phyloP scores from a whole-genome alignment of 1,139 yeast species.

The Arxiozyma slooffiae region DNA sequence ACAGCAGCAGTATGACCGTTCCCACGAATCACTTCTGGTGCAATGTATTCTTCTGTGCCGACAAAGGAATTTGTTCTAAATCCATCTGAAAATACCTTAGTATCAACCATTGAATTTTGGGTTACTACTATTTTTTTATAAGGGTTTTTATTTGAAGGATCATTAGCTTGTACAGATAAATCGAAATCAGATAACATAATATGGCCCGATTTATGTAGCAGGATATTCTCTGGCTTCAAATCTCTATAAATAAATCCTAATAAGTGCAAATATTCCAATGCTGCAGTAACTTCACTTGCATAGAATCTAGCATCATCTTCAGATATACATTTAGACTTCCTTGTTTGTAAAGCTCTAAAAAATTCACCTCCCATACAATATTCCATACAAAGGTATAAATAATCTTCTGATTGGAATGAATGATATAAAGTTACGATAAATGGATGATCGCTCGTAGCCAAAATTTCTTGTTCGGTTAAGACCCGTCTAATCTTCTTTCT shows the following conservation, averaged over 20 bases:
- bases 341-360: slow-evolving; percentile 88
- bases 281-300: slow-evolving; percentile 96
- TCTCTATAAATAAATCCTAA: slow-evolving; percentile 97
- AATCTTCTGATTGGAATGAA: slow-evolving; percentile 90
- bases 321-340: slow-evolving; percentile 73
- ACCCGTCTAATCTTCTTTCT: slow-evolving; percentile 91
- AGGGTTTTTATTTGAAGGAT: slow-evolving; percentile 45
- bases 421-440: slow-evolving; percentile 93
- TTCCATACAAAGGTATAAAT: slow-evolving; percentile 93
- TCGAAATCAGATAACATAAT: slow-evolving; percentile 97
- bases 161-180: slow-evolving; percentile 78
- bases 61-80: slow-evolving; percentile 95
- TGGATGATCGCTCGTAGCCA: slow-evolving; percentile 93
- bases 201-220: slow-evolving; percentile 91
- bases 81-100: slow-evolving; percentile 91
- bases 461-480: slow-evolving; percentile 89
- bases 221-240: slow-evolving; percentile 87
- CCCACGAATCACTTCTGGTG: slow-evolving; percentile 94
- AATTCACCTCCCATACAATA: slow-evolving; percentile 99
- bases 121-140: slow-evolving; percentile 1
- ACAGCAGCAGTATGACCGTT: slow-evolving; percentile 97
- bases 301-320: slow-evolving; percentile 89
- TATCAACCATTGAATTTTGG: slow-evolving; percentile 44
- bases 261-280: slow-evolving; percentile 84
- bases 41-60: slow-evolving; percentile 96